Evolutionary conservation across 2,329 filamentous ascomycete species (phyloP), one percentile per base, ranked within the genome.

Genomic region (Bertia moriformis): DNA sequence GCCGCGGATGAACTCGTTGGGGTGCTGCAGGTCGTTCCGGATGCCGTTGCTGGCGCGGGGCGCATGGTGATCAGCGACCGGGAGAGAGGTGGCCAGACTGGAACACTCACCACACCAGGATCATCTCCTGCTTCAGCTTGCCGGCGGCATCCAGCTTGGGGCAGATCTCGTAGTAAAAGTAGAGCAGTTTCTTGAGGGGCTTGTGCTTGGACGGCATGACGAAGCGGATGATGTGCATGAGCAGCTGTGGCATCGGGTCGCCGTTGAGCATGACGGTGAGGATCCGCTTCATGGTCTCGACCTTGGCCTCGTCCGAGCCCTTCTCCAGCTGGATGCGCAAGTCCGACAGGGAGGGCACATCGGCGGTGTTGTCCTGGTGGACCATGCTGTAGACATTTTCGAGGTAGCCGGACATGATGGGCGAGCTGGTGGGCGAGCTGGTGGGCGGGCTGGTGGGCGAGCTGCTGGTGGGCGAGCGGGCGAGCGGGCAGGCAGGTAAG

Each of bases 181-280:
- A 98, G 41, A 98, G 74, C 44, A 98, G 73, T 69, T 98, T 98
- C 75, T 98, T 98, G 52, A 98, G 69, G 32, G 81, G 69, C 67
- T 98, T 98, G 62, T 84, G 86, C 67, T 93, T 95, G 46, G 87
- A 94, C 13, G 91, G 91, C 91, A 98, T 98, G 51, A 98, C 88
- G 59, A 98, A 98, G 59, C 91, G 86, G 61, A 98, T 98, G 55
- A 98, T 98, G 66, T 96, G 91, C 91, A 98, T 98, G 51, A 98
- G 78, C 15, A 98, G 71, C 49, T 86, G 80, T 18, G 88, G 83
- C 81, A 98, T 91, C 30, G 91, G 80, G 56, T 98, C 89, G 49
- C 91, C 91, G 59, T 96, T 96, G 55, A 98, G 76, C 91, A 98
- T 96, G 56, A 95, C 78, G 46, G 85, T 93, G 56, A 96, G 67